Base-by-base conservation (phyloP, 352 stramenopile species). In the Phytophthora fragariaefolia region DNA sequence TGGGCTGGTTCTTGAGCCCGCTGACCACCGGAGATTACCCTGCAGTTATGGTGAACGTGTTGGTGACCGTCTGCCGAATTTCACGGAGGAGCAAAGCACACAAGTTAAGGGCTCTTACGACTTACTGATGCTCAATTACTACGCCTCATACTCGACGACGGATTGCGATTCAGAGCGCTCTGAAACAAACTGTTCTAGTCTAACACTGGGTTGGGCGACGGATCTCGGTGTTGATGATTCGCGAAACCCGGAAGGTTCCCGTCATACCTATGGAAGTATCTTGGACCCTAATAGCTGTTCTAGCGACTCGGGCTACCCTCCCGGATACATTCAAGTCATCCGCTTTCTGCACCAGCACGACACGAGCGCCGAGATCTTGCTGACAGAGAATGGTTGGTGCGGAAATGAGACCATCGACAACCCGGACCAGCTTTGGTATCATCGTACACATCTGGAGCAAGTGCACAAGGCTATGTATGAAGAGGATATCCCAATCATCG, bases 51-150 rank as follows among this genome's bases (percentile, higher is more conserved):
- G 80, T 30, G 62, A 91, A 54, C 77, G 83, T 34, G 77, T 95
- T n/a, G 87, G 91, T 10, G 74, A 84, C 22, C 78, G 90, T 20
- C 71, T 99, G 23, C 95, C 95, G 2, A 59, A 63, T 18, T 98
- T 98, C 69, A 97, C 93, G 12, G 34, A 65, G 12, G 69, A 89
- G 18, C 78, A 98, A 59, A 69, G 82, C 23, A 71, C 76, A n/a
- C 38, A 81, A 26, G 58, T 98, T 7, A 77, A 77, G 30, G 80
- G 78, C 7, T 97, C 87, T 22, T 86, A 85, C 59, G 96, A 99
- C 52, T 91, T 98, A 56, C 89, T 98, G 40, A 97, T 97, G 50
- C 69, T 98, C 8, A 98, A 99, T 67, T 91, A 98, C 66, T 99
- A 98, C 76, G 65, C 71, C 26, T 78, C 74, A 24, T 80, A 77